Conservation (phyloP, 768 basidiomycete genomes). For the Phlebiopsis flavidoalba region DNA sequence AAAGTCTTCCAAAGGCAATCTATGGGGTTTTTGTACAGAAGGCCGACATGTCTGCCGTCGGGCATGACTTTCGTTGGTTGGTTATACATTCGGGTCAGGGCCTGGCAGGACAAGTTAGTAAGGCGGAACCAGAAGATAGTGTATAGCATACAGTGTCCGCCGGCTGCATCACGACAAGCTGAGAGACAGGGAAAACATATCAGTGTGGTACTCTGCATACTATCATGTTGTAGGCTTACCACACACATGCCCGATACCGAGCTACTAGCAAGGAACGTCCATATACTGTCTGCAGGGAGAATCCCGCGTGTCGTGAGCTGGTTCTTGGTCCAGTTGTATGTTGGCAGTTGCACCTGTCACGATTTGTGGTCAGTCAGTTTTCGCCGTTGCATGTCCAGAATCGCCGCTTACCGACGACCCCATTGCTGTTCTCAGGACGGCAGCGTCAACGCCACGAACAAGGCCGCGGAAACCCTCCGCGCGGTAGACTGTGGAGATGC, state of each 20-base stretch:
- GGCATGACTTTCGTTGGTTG: slow-evolving; percentile 76
- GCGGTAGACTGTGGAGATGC: slow-evolving; percentile 72
- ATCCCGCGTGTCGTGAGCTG: slow-evolving; percentile 66
- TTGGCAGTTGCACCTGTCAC: slow-evolving; percentile 88
- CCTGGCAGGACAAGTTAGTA: slow-evolving; percentile 34
- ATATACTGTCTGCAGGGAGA: slow-evolving; percentile 69
- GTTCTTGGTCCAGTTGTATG: slow-evolving; percentile 91
- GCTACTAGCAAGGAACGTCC: slow-evolving; percentile 86
- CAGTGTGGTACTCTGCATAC: not conserved
- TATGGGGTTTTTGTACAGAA: slow-evolving; percentile 86
- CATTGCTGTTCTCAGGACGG: slow-evolving; percentile 91
- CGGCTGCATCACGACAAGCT: slow-evolving; percentile 93
- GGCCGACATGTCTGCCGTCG: slow-evolving; percentile 67
- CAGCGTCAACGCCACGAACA: slow-evolving; percentile 88
- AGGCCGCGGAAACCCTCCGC: slow-evolving; percentile 79
- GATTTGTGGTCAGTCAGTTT: not conserved
- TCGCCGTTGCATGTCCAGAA: not conserved
- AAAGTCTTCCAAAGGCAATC: slow-evolving; percentile 98
- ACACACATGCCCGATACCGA: slow-evolving; percentile 89
- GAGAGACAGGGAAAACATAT: slow-evolving; percentile 11
- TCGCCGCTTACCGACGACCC: slow-evolving; percentile 65
- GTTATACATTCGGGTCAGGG: slow-evolving; percentile 93
- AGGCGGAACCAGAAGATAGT: not conserved
- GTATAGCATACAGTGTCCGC: slow-evolving; percentile 67
- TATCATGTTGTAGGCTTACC: slow-evolving; percentile 40